A percentile compares a stretch with the other conserved stretches of the same genome.
Conservation (phyloP, 2,329 filamentous ascomycete species). For the Raffaelea ambrosiae region DNA sequence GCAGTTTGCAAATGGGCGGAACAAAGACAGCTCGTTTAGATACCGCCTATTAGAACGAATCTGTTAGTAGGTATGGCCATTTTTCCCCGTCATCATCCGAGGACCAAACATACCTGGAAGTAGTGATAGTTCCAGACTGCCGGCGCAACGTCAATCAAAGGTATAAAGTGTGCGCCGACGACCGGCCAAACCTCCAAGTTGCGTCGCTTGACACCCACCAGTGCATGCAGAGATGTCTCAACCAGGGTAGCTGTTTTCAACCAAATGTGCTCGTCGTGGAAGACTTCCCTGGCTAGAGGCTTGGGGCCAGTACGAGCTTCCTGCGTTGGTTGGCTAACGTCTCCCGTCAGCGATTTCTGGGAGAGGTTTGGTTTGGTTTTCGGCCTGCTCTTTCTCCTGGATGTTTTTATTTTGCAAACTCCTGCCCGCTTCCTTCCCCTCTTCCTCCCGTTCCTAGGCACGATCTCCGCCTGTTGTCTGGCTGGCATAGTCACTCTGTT, state of each 20-base stretch:
- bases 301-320: not conserved
- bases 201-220: slow-evolving; percentile 6
- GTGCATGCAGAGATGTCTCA: slow-evolving; percentile 4
- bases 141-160: slow-evolving; percentile 12
- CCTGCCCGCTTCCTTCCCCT: too few species aligned
- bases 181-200: slow-evolving; percentile 3
- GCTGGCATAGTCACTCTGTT: not conserved
- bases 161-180: not conserved
- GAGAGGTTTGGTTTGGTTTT: not conserved
- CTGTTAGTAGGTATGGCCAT: not conserved
- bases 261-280: not conserved
- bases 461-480: too few species aligned
- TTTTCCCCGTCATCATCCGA: too few species aligned
- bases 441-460: too few species aligned
- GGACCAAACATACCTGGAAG: slow-evolving; percentile 11
- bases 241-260: not conserved
- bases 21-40: slow-evolving; percentile 3
- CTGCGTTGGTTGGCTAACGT: too few species aligned
- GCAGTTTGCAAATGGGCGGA: slow-evolving; percentile 6
- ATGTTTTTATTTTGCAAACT: too few species aligned
- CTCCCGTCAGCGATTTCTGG: too few species aligned
- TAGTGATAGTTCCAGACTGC: slow-evolving; percentile 13
- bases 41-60: slow-evolving; percentile 1
- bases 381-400: not conserved
- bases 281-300: not conserved